Percentiles rank a stretch among this genome's conserved stretches.
phyloP scores from a whole-genome alignment of 345 rosid genomes.

The Salix viminalis region DNA sequence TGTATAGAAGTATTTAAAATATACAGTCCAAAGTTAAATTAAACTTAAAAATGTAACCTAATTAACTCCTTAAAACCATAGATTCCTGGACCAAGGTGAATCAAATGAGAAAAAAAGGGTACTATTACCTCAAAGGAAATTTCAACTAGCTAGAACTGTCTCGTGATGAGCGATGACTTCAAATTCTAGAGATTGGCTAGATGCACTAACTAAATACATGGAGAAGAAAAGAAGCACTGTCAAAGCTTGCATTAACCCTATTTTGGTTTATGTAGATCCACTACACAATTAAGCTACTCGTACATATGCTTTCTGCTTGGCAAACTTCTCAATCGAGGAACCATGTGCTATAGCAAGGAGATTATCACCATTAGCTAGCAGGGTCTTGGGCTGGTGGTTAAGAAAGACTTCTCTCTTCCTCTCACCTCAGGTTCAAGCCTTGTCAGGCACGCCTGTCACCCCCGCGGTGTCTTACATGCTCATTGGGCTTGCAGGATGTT shows the following conservation, averaged over 20 bases:
- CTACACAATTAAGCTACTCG: not conserved
- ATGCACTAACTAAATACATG: not conserved
- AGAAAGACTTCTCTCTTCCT: too few relatives aligned
- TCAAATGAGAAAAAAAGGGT: not conserved
- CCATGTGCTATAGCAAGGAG: not conserved
- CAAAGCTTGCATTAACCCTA: not conserved
- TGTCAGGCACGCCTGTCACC: too few relatives aligned
- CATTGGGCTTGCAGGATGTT: too few relatives aligned
- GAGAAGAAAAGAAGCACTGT: not conserved
- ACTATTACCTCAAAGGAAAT: not conserved
- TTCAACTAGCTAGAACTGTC: not conserved
- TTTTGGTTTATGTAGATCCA: not conserved
- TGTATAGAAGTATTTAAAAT: too few relatives aligned
- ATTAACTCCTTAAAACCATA: not conserved
- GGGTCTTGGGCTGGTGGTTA: too few relatives aligned
- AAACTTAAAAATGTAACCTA: not conserved
- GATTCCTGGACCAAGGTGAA: not conserved
- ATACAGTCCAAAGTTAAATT: not conserved
- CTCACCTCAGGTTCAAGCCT: too few relatives aligned
- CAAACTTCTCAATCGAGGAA: not conserved
- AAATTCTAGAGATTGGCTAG: not conserved
- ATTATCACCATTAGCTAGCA: not conserved
- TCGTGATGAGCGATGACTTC: not conserved
- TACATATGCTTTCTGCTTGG: not conserved
- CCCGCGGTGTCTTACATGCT: too few relatives aligned